These are phyloP conservation scores for Fusarium fujikuroi DNA, from an alignment of 2,329 filamentous ascomycete species.

Conservation along the genomic window DNA sequence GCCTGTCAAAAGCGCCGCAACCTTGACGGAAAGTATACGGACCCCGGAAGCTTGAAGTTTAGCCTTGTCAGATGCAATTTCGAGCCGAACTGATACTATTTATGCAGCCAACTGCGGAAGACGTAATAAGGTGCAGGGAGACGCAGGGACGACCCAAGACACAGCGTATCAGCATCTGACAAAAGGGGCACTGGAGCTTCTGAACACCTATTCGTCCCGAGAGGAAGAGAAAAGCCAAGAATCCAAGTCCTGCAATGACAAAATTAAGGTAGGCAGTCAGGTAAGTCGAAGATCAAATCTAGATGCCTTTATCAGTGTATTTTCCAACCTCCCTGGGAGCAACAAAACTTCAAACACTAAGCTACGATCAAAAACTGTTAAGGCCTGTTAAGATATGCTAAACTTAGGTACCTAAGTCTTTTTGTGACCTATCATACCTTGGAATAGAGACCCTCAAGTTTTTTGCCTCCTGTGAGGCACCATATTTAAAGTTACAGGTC, in stretches of 20 bases:
- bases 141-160: conserved; percentile 20
- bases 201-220: conserved; percentile 22
- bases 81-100: conserved; percentile 22
- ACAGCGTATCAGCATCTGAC: conserved; percentile 31
- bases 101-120: conserved; percentile 25
- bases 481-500: neutral
- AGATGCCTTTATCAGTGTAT: neutral
- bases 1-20: conserved; percentile 27
- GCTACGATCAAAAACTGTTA: neutral
- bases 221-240: neutral
- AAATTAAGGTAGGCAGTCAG: neutral
- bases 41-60: conserved; percentile 15
- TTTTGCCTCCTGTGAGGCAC: neutral
- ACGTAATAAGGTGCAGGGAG: conserved; percentile 29
- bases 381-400: neutral
- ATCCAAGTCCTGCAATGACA: neutral
- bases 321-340: neutral
- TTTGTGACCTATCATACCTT: neutral
- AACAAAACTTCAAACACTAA: neutral
- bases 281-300: neutral
- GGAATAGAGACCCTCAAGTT: neutral
- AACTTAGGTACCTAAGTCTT: neutral
- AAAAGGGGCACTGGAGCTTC: conserved; percentile 26
- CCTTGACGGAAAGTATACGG: neutral
- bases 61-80: conserved; percentile 29